phyloP scores from a whole-genome alignment of 495 filamentous ascomycete species.

The Geoglossum glabrum region DNA sequence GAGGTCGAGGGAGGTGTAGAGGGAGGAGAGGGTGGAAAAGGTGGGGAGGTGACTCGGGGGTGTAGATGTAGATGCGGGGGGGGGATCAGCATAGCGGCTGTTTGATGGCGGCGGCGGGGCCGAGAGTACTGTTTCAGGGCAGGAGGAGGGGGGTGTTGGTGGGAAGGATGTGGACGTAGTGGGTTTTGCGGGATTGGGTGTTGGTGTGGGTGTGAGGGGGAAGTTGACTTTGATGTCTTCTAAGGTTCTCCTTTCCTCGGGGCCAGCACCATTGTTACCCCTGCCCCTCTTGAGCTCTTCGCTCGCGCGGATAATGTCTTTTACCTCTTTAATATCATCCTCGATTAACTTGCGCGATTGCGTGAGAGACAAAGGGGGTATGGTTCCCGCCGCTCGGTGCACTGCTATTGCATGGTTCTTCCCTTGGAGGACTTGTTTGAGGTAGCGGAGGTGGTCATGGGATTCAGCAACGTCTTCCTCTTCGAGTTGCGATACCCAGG shows the following conservation, averaged over 20 bases:
- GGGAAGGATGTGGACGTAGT: not conserved
- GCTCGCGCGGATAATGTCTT: not conserved
- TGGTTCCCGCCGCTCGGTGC: not conserved
- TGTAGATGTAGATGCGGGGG: not conserved
- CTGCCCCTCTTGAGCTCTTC: not conserved
- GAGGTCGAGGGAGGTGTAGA: slow-evolving; percentile 10
- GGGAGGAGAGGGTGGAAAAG: slow-evolving; percentile 8
- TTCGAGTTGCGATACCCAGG: not conserved
- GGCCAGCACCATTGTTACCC: not conserved
- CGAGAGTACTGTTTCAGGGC: not conserved
- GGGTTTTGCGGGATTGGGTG: not conserved
- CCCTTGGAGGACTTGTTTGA: not conserved
- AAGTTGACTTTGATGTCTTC: not conserved
- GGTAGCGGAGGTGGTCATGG: not conserved
- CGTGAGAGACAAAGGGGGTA: not conserved
- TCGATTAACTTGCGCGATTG: not conserved
- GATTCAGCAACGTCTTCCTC: not conserved
- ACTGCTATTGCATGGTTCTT: not conserved
- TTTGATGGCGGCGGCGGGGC: no score
- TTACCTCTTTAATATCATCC: not conserved
- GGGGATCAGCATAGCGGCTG: not conserved
- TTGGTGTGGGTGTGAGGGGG: not conserved
- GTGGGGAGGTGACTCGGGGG: not conserved
- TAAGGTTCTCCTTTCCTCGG: not conserved
- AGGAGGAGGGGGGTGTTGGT: slow-evolving; percentile 4